Conservation (phyloP, 2,329 filamentous ascomycete species). For the Monosporascus sp. region DNA sequence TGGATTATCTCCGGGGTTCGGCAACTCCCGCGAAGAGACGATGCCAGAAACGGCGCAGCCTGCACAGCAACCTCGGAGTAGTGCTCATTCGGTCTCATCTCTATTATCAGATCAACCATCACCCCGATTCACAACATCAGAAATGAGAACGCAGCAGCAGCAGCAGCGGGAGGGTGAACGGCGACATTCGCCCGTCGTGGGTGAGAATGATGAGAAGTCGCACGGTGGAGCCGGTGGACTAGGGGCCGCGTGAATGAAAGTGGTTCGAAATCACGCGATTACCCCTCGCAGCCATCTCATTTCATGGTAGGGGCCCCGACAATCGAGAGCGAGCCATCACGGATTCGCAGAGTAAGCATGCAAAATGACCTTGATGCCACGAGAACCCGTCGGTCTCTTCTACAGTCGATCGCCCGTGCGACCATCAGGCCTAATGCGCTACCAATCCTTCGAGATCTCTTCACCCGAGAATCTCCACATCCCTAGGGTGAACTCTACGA, state of each 20-base stretch:
- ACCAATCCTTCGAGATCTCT: neutral
- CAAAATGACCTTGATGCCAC: neutral
- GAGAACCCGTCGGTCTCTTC: neutral
- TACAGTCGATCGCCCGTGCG: neutral
- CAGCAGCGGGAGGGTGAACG: slow-evolving; percentile 23
- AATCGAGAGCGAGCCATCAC: neutral
- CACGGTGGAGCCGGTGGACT: slow-evolving; percentile 24
- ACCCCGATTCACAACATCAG: slow-evolving; percentile 19
- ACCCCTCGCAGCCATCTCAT: neutral
- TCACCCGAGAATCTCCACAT: neutral
- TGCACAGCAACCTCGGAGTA: slow-evolving; percentile 27
- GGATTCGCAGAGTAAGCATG: neutral
- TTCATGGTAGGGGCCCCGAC: neutral
- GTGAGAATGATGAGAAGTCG: slow-evolving; percentile 28
- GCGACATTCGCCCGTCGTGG: slow-evolving; percentile 25
- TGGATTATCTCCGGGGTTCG: slow-evolving; percentile 33
- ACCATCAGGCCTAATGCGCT: neutral
- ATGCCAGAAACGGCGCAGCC: slow-evolving; percentile 25
- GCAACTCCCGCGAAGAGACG: slow-evolving; percentile 28
- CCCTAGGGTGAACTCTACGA: neutral
- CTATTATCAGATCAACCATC: slow-evolving; percentile 36
- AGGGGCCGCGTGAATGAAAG: slow-evolving; percentile 19
- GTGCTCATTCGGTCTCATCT: slow-evolving; percentile 40
- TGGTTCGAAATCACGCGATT: neutral
- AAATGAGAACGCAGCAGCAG: slow-evolving; percentile 21